These are phyloP conservation scores for Puccinia novopanici DNA, from an alignment of 1,284 basidiomycete species.

Conservation along the genomic window DNA sequence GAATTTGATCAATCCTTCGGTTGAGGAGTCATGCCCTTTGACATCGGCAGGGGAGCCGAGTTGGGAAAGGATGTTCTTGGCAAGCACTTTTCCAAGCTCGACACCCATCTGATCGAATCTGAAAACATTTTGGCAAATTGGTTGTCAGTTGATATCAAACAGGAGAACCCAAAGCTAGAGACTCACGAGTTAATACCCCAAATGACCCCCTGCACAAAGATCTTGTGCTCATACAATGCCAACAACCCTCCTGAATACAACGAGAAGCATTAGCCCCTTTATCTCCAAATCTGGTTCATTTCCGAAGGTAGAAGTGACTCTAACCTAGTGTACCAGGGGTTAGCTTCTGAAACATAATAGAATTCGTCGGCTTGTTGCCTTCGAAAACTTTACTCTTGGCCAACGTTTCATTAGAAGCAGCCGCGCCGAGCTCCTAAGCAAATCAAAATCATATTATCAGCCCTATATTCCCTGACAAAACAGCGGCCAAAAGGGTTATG, in stretches of 20 bases:
- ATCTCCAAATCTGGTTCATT: not conserved
- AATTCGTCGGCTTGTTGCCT: constrained; percentile 95
- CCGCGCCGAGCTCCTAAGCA: constrained; percentile 71
- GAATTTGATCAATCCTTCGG: constrained; percentile 46
- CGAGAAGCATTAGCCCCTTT: not conserved
- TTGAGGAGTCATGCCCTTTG: constrained; percentile 82
- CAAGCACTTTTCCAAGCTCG: constrained; percentile 89
- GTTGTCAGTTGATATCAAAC: not conserved
- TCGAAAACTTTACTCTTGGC: constrained; percentile 98
- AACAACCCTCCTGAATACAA: constrained; percentile 68
- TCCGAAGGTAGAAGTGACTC: not conserved
- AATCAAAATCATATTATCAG: not conserved
- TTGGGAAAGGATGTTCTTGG: constrained; percentile 90
- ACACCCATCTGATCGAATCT: constrained; percentile 68
- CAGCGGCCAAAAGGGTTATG: too few relatives aligned
- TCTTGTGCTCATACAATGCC: constrained; percentile 97
- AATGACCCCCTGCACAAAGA: constrained; percentile 92
- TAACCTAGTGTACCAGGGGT: constrained; percentile 87
- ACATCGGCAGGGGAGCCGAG: constrained; percentile 80
- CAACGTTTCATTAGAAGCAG: constrained; percentile 73
- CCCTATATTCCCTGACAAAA: not conserved
- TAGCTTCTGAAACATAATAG: constrained; percentile 88
- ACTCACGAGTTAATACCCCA: constrained; percentile 99
- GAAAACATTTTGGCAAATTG: not conserved
- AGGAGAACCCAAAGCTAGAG: not conserved